A percentile compares a stretch with the other conserved stretches of the same genome.
phyloP scores from a whole-genome alignment of 306 rosid species.

The Corylus avellana region DNA sequence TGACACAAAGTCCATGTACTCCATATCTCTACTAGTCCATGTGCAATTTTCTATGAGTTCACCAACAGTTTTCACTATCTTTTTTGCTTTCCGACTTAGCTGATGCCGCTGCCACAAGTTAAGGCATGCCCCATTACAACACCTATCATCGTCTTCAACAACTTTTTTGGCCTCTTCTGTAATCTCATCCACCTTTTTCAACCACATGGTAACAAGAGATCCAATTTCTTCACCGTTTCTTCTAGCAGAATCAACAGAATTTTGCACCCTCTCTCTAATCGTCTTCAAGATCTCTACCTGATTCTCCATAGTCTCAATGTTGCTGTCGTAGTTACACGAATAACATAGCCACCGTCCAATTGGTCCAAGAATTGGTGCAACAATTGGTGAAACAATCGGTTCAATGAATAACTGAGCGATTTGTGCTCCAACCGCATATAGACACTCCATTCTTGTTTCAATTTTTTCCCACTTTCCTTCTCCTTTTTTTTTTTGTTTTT shows the following conservation, averaged over 20 bases:
- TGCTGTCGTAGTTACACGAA: not conserved
- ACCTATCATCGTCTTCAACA: not conserved
- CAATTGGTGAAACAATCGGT: not conserved
- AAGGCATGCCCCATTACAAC: slow-evolving; percentile 2
- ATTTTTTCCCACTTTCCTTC: too few species aligned
- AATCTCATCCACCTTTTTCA: not conserved
- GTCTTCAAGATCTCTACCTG: not conserved
- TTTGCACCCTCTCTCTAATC: not conserved
- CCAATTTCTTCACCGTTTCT: not conserved
- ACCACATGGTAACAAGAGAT: not conserved
- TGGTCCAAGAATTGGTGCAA: not conserved
- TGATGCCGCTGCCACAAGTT: slow-evolving; percentile 6
- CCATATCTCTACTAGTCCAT: not conserved
- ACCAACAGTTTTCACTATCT: not conserved
- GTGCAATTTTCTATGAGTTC: not conserved
- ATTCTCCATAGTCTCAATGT: not conserved
- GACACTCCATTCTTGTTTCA: not conserved
- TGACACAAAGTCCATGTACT: not conserved
- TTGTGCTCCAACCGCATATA: too few species aligned
- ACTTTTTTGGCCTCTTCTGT: not conserved
- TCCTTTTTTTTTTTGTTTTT: not conserved
- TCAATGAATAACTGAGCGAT: not conserved
- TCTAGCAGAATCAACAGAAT: not conserved
- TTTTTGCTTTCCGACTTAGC: slow-evolving; percentile 18
- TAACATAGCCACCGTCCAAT: not conserved